Conservation (phyloP, 2,329 filamentous ascomycete genomes). For the Neonectria ditissima region DNA sequence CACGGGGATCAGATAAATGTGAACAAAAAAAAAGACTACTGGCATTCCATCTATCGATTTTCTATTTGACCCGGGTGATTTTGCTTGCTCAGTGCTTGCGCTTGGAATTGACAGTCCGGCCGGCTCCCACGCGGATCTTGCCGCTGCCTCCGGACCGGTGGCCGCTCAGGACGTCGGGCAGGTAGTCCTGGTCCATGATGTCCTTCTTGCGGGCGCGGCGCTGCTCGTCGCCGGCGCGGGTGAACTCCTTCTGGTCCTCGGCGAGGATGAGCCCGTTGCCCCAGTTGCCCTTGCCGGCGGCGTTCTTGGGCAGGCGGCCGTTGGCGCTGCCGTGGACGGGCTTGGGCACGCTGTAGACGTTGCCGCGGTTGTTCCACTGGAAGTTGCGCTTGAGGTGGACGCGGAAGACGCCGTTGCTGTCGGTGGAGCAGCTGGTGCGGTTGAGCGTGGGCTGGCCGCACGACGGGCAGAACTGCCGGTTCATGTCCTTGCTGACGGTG, state of each 20-base stretch:
- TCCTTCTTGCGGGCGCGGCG: conserved; percentile 78
- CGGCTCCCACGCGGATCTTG: conserved; percentile 84
- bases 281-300: conserved; percentile 89
- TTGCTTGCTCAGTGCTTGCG: conserved; percentile 67
- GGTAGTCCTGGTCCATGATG: conserved; percentile 94
- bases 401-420: conserved; percentile 81
- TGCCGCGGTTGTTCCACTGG: conserved; percentile 94
- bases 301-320: conserved; percentile 75
- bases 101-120: conserved; percentile 85
- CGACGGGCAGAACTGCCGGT: conserved; percentile 89
- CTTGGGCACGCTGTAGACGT: conserved; percentile 93
- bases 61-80: conserved; percentile 20
- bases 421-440: conserved; percentile 86
- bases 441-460: conserved; percentile 91
- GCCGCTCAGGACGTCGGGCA: conserved; percentile 87
- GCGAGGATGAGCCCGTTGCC: conserved; percentile 85
- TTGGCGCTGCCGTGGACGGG: conserved; percentile 83
- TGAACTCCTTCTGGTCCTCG: conserved; percentile 96
- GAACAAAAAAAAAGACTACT: conserved; percentile 13
- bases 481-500: conserved; percentile 83
- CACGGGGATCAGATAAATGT: conserved; percentile 27
- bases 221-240: conserved; percentile 71
- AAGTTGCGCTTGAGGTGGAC: conserved; percentile 94
- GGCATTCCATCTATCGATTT: conserved; percentile 25
- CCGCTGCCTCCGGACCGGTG: conserved; percentile 74